A percentile compares a stretch with the other conserved stretches of the same genome.
Evolutionary conservation across 352 stramenopile species (phyloP).

Genomic region (Thraustotheca clavata): DNA sequence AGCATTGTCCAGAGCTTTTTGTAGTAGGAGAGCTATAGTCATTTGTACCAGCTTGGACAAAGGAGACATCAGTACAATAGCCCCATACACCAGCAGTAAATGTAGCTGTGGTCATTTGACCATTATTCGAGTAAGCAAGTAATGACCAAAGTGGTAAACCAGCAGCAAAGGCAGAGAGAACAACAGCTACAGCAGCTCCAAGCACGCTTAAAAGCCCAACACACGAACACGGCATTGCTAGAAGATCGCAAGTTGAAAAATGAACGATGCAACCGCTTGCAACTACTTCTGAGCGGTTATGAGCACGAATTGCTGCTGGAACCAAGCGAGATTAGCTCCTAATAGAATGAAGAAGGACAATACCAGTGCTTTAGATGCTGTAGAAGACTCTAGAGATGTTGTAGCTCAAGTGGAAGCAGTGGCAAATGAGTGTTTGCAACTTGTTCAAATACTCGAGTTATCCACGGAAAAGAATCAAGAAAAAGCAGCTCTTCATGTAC

Average conservation of each 20-base stretch:
- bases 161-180: neutral
- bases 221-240: conserved; percentile 15
- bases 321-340: neutral
- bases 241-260: conserved; percentile 4
- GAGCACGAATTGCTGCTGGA: neutral
- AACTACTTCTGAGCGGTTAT: neutral
- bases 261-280: conserved; percentile 2
- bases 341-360: neutral
- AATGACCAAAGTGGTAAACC: conserved; percentile 17
- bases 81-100: conserved; percentile 18
- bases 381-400: no score
- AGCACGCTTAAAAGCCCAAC: conserved; percentile 10
- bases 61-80: conserved; percentile 18
- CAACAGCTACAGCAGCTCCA: neutral
- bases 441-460: neutral
- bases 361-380: no score
- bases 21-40: neutral
- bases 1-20: conserved; percentile 7
- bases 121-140: neutral
- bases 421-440: no score
- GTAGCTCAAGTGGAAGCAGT: no score
- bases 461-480: no score
- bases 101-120: neutral
- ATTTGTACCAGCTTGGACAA: neutral
- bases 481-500: no score